Evolutionary conservation across 306 rosid species (phyloP).

Genomic region (Corylus heterophylla): DNA sequence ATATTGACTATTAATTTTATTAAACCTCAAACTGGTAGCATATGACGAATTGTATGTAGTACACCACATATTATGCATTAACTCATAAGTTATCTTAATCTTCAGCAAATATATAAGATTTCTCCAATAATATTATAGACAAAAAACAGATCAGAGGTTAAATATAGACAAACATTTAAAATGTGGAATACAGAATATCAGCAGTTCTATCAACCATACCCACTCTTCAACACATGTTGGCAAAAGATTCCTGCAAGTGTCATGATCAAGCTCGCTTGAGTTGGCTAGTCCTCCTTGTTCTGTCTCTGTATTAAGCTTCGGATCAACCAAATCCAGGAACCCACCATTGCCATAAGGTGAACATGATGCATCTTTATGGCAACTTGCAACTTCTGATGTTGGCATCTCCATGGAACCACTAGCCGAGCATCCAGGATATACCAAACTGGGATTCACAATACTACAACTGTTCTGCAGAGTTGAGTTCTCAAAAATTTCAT

Average conservation of each 20-base stretch:
- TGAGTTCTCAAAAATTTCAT: constrained; percentile 23
- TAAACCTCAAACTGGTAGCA: not conserved
- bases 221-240: constrained; percentile 27
- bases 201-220: constrained; percentile 26
- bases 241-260: constrained; percentile 25
- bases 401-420: constrained; percentile 36
- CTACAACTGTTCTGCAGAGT: constrained; percentile 27
- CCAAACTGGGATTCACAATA: constrained; percentile 20
- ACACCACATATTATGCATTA: not conserved
- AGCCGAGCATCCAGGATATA: constrained; percentile 23
- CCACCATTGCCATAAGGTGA: constrained; percentile 26
- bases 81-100: not conserved
- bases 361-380: constrained; percentile 29
- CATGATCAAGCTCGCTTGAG: constrained; percentile 32
- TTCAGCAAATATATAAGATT: not conserved
- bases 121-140: not conserved
- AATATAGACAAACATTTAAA: not conserved
- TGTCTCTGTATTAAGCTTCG: constrained; percentile 32
- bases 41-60: not conserved
- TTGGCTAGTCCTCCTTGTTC: constrained; percentile 29
- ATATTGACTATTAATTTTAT: not conserved
- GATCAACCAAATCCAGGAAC: constrained; percentile 34
- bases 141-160: not conserved
- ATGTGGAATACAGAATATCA: not conserved
- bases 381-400: constrained; percentile 41